Percentiles rank a stretch among this genome's conserved stretches.
phyloP scores from a whole-genome alignment of 352 stramenopile species.

The Pythium scleroteichum region DNA sequence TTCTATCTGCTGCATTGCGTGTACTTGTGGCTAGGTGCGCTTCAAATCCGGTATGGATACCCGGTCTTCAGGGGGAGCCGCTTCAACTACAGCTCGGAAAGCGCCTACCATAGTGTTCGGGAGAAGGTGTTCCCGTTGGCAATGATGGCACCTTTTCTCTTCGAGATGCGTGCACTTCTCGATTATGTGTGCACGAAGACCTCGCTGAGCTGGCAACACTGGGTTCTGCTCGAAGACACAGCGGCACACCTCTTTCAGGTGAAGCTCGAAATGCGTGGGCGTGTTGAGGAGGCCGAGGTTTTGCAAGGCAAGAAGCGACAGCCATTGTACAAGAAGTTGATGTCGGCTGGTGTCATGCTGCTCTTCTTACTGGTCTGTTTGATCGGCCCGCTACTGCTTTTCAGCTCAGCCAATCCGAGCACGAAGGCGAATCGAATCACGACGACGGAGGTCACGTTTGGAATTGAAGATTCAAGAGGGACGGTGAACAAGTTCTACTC shows the following conservation, averaged over 20 bases:
- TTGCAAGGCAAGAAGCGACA: slow-evolving; percentile 83
- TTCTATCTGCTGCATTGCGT: slow-evolving; percentile 84
- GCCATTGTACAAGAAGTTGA: slow-evolving; percentile 63
- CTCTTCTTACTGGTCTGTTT: slow-evolving; percentile 78
- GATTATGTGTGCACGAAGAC: slow-evolving; percentile 89
- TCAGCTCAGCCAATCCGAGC: slow-evolving; percentile 87
- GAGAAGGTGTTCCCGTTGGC: slow-evolving; percentile 75
- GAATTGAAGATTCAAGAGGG: slow-evolving; percentile 70
- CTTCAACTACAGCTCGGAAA: slow-evolving; percentile 72
- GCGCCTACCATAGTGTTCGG: slow-evolving; percentile 43
- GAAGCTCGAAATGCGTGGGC: slow-evolving; percentile 78
- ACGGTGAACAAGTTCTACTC: slow-evolving; percentile 79
- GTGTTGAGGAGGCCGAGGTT: slow-evolving; percentile 62
- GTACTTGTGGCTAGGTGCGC: slow-evolving; percentile 72
- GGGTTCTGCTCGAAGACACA: slow-evolving; percentile 83
- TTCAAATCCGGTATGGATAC: slow-evolving; percentile 88
- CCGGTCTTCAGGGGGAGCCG: slow-evolving; percentile 78
- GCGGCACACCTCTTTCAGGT: slow-evolving; percentile 77
- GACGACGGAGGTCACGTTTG: slow-evolving; percentile 62
- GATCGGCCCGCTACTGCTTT: slow-evolving; percentile 73
- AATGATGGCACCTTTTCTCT: slow-evolving; percentile 83
- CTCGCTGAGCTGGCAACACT: slow-evolving; percentile 77
- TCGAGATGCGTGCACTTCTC: slow-evolving; percentile 84
- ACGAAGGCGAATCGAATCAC: slow-evolving; percentile 73
- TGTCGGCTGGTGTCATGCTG: slow-evolving; percentile 75